phyloP scores from a whole-genome alignment of 1,284 basidiomycete species.

The Rhodotorula sp. region DNA sequence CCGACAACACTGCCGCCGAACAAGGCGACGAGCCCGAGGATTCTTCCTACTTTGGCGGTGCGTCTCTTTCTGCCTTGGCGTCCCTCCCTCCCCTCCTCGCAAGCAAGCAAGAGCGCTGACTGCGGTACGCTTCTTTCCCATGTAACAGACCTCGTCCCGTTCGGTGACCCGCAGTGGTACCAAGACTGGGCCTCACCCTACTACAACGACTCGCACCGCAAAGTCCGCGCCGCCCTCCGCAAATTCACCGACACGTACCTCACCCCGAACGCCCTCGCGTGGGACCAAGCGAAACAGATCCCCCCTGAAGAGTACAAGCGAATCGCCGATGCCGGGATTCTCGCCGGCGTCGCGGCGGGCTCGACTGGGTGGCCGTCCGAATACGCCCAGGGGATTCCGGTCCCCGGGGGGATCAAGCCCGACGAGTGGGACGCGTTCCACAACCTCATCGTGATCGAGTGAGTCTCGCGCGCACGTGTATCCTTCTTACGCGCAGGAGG shows the following conservation, averaged over 20 bases:
- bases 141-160: slow-evolving; percentile 14
- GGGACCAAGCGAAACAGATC: slow-evolving; percentile 42
- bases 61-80: background rate
- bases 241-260: slow-evolving; percentile 45
- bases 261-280: slow-evolving; percentile 39
- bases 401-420: slow-evolving; percentile 50
- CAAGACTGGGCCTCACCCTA: slow-evolving; percentile 51
- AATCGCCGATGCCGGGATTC: slow-evolving; percentile 43
- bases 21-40: slow-evolving; percentile 26
- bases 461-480: background rate
- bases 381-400: slow-evolving; percentile 40
- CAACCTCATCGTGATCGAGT: slow-evolving; percentile 21
- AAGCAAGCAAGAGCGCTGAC: background rate
- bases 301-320: slow-evolving; percentile 45
- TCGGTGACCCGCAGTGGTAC: slow-evolving; percentile 46
- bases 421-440: slow-evolving; percentile 48
- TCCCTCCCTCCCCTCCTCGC: background rate
- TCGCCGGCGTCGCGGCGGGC: slow-evolving; percentile 36
- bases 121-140: background rate
- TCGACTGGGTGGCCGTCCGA: slow-evolving; percentile 26
- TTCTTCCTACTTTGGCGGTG: slow-evolving; percentile 38
- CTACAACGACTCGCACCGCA: slow-evolving; percentile 51
- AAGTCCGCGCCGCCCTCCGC: slow-evolving; percentile 50
- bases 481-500: slow-evolving; percentile 2
- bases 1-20: background rate